A percentile compares a stretch with the other conserved stretches of the same genome.
phyloP scores from a whole-genome alignment of 345 rosid genomes.

The Lepidium aucheri region DNA sequence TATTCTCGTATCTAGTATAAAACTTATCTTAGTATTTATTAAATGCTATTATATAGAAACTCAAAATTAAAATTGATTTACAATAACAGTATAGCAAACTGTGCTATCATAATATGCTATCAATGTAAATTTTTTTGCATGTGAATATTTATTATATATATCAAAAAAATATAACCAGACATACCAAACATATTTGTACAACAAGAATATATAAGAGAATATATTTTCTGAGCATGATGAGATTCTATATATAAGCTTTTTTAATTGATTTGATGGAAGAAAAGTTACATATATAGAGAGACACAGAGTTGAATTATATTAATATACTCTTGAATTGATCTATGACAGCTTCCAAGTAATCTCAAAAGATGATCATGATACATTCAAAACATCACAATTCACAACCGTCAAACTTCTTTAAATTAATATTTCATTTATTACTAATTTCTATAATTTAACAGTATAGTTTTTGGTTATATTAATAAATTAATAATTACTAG shows the following conservation, averaged over 20 bases:
- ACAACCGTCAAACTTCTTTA: too few relatives aligned
- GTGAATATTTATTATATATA: background rate
- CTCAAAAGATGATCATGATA: slow-evolving; percentile 17
- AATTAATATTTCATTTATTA: too few relatives aligned
- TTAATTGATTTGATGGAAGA: slow-evolving; percentile 22
- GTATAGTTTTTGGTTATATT: too few relatives aligned
- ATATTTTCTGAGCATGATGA: slow-evolving; percentile 9
- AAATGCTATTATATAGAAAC: too few relatives aligned
- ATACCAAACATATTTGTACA: slow-evolving; percentile 9
- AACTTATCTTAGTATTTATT: too few relatives aligned
- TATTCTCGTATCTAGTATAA: too few relatives aligned
- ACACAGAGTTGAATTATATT: slow-evolving; percentile 18
- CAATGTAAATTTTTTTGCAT: too few relatives aligned
- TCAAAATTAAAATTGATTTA: too few relatives aligned
- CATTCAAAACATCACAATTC: background rate
- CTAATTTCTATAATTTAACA: too few relatives aligned
- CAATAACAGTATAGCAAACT: too few relatives aligned
- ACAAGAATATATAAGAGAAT: slow-evolving; percentile 7
- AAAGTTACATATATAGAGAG: background rate
- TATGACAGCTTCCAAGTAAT: slow-evolving; percentile 2
- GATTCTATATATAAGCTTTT: slow-evolving; percentile 20
- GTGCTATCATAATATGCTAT: too few relatives aligned
- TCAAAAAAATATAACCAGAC: background rate
- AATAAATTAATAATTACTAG: too few relatives aligned
- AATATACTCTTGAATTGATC: slow-evolving; percentile 10